Evolutionary conservation across 192 early-diverging fungal genomes (phyloP).

Genomic region (Nowakowskiella sp.): DNA sequence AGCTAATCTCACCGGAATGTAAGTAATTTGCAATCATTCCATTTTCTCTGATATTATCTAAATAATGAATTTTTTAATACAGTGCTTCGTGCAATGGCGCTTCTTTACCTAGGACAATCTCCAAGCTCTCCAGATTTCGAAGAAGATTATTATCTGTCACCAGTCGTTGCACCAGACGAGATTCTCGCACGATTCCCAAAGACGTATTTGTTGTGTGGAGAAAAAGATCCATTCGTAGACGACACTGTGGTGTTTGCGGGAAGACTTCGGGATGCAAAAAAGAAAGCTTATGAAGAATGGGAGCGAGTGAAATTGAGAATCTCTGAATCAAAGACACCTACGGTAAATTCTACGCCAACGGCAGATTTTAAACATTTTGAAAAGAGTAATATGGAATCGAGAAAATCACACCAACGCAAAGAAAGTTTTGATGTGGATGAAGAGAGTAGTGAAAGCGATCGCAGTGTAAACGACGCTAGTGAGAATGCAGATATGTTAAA

Average conservation of each 20-base stretch:
- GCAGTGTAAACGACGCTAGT: background rate
- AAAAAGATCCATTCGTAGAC: conserved; percentile 95
- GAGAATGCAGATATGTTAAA: background rate
- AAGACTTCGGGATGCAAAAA: conserved; percentile 76
- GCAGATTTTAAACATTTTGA: background rate
- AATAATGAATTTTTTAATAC: conserved; percentile 1
- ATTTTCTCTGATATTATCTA: conserved; percentile 1
- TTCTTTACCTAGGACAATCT: conserved; percentile 82
- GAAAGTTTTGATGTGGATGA: conserved; percentile 3
- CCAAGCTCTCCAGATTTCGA: conserved; percentile 63
- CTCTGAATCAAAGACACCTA: conserved; percentile 6
- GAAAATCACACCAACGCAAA: background rate
- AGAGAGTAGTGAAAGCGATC: background rate
- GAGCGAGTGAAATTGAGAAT: conserved; percentile 29
- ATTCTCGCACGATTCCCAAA: conserved; percentile 85
- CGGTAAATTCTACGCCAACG: background rate
- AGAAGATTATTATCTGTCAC: conserved; percentile 77
- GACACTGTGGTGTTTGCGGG: conserved; percentile 90
- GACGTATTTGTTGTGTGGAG: conserved; percentile 84
- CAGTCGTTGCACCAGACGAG: conserved; percentile 74
- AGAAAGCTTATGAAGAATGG: conserved; percentile 40
- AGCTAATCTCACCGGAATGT: conserved; percentile 69
- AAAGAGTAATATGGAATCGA: no score
- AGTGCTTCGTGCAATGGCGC: conserved; percentile 59
- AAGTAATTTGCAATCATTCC: conserved; percentile 10